Conservation (phyloP, 2,329 filamentous ascomycete species). For the Exophiala lecanii-corni region DNA sequence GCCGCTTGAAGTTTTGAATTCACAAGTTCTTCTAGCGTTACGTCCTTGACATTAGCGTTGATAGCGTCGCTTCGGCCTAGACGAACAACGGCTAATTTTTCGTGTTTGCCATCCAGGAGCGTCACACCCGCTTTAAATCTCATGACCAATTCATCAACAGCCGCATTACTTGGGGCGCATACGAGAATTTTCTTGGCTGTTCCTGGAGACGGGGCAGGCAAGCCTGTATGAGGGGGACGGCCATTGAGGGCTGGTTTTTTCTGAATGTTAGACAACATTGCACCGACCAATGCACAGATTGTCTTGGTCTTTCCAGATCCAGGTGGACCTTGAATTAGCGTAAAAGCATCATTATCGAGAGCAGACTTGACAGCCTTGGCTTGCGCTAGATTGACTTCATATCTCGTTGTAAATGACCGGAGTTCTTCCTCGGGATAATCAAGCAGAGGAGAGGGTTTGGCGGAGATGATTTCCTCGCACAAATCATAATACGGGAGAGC, state of each 20-base stretch:
- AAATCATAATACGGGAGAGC: slow-evolving; percentile 93
- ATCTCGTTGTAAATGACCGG: slow-evolving; percentile 65
- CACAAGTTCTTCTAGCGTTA: slow-evolving; percentile 90
- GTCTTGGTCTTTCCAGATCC: slow-evolving; percentile 99
- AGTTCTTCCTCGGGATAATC: slow-evolving; percentile 73
- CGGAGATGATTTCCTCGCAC: slow-evolving; percentile 83
- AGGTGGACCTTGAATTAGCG: slow-evolving; percentile 89
- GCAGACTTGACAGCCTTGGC: slow-evolving; percentile 88
- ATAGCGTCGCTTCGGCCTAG: slow-evolving; percentile 89
- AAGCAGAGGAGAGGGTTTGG: slow-evolving; percentile 83
- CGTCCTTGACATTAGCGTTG: slow-evolving; percentile 80
- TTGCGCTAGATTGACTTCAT: slow-evolving; percentile 81
- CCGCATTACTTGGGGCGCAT: slow-evolving; percentile 97
- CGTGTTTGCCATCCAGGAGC: slow-evolving; percentile 64
- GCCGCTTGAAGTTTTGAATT: slow-evolving; percentile 59
- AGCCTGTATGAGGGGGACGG: slow-evolving; percentile 34
- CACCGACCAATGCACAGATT: slow-evolving; percentile 91
- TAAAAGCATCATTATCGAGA: slow-evolving; percentile 94
- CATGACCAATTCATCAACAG: slow-evolving; percentile 92
- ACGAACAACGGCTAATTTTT: slow-evolving; percentile 81
- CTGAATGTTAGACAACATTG: slow-evolving; percentile 63
- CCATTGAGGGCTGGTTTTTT: slow-evolving; percentile 47
- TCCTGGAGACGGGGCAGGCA: slow-evolving; percentile 24
- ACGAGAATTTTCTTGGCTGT: slow-evolving; percentile 80
- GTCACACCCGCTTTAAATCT: slow-evolving; percentile 84